Base-by-base conservation (phyloP, 129 eudicot genomes). In the Silybum marianum region DNA sequence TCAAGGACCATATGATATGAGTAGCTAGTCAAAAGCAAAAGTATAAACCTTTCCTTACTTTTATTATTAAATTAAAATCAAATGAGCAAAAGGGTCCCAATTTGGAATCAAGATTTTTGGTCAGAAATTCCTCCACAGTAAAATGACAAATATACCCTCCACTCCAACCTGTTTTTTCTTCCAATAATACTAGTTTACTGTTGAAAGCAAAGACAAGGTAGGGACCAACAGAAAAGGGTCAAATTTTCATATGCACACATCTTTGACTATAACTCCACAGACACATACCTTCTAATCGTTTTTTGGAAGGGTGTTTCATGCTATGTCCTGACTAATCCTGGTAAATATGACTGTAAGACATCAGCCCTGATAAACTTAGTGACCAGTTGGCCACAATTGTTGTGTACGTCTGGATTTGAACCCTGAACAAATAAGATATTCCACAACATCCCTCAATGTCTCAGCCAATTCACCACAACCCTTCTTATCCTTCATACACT, bases 21-120 rank as follows among this genome's bases (percentile, higher is more conserved):
- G 65, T 54, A 54, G 30, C 30, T 28, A 28, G 65, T 54, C 65
- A 54, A 54, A 54, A 54, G 65, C 21, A 54, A 54, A 54, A 54
- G 65, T 21, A 54, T 54, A 12, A 54, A 54, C 65, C 65, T 54
- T 54, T 54, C 18, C 65, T 54, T 54, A 21, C 7, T 54, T 54
- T 54, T 54, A 54, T 54, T 54, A 54, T 54, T 54, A 54, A 44
- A 54, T 16, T 5, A 18, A 54, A 54, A 54, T 54, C 22, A 54
- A 16, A 54, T 54, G 22, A 16, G 65, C 36, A 32, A 54, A 18
- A 14, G 9, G 21, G 22, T 54, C 22, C 8, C 21, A 54, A 54
- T 54, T 54, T 54, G 65, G 65, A 54, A 54, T 54, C 65, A 54
- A 54, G 65, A 54, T 54, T 54, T 54, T 54, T 54, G 65, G 65